Evolutionary conservation across 495 filamentous ascomycete species (phyloP).

Genomic region (Ramalina peruviana): DNA sequence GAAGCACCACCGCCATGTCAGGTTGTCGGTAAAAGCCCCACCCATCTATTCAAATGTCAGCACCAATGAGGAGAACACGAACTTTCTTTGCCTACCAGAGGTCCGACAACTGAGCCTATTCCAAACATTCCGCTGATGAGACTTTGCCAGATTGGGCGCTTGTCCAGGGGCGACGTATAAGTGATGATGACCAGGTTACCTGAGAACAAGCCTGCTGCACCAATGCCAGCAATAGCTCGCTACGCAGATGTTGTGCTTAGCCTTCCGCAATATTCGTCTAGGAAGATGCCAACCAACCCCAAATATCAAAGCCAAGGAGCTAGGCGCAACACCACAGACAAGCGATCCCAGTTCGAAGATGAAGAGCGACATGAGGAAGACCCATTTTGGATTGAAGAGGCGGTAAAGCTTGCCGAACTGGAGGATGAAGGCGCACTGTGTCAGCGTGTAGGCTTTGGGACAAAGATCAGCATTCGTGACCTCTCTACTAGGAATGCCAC

Average conservation of each 20-base stretch:
- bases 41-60: constrained; percentile 26
- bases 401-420: constrained; percentile 32
- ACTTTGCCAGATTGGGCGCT: constrained; percentile 31
- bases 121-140: constrained; percentile 8
- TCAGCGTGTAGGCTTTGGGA: constrained; percentile 9
- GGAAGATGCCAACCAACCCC: neutral
- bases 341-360: constrained; percentile 60
- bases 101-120: constrained; percentile 33
- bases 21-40: constrained; percentile 48
- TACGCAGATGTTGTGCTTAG: constrained; percentile 20
- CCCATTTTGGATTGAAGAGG: constrained; percentile 32
- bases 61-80: too few relatives aligned
- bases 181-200: constrained; percentile 26
- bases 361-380: constrained; percentile 38
- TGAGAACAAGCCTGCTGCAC: constrained; percentile 15
- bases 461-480: constrained; percentile 29
- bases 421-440: constrained; percentile 9
- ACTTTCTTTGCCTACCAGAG: constrained; percentile 7
- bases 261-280: constrained; percentile 9
- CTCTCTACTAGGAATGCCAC: constrained; percentile 24
- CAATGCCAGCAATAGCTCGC: constrained; percentile 19
- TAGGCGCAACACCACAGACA: constrained; percentile 14
- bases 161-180: constrained; percentile 26
- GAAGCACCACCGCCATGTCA: constrained; percentile 49
- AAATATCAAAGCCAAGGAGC: constrained; percentile 12